Evolutionary conservation across 306 rosid species (phyloP).

Genomic region (Argentina anserina): DNA sequence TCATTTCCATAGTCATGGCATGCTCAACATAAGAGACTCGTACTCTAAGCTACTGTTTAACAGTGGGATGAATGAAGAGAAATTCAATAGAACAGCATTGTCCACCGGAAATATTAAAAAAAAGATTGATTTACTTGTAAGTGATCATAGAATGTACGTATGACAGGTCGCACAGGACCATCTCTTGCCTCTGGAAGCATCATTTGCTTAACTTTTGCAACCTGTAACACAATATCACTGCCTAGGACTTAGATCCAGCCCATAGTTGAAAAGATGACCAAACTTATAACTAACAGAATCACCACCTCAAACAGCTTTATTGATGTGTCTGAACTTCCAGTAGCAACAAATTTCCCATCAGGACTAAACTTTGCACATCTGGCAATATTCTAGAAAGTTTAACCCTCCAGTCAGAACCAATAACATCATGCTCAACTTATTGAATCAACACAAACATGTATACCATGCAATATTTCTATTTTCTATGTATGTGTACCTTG

Average conservation of each 20-base stretch:
- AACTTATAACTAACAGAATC: conserved; percentile 9
- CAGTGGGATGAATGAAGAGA: neutral
- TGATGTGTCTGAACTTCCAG: conserved; percentile 92
- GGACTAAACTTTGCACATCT: conserved; percentile 94
- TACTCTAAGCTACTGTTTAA: neutral
- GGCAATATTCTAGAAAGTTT: conserved; percentile 78
- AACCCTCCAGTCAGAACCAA: conserved; percentile 27
- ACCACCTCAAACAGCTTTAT: conserved; percentile 89
- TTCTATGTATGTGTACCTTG: conserved; percentile 47
- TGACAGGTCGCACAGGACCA: conserved; percentile 76
- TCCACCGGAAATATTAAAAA: conserved; percentile 2
- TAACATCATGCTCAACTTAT: conserved; percentile 3
- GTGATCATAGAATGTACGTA: conserved; percentile 83
- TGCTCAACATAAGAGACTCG: neutral
- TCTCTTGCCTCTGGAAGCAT: conserved; percentile 76
- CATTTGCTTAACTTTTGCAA: conserved; percentile 85
- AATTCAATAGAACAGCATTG: neutral
- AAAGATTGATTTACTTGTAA: conserved; percentile 43
- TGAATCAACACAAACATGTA: conserved; percentile 3
- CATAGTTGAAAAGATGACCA: conserved; percentile 14
- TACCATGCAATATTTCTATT: neutral
- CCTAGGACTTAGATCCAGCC: conserved; percentile 15
- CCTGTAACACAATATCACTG: conserved; percentile 44
- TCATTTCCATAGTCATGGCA: neutral
- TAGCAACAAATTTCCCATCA: conserved; percentile 83